Percentiles rank a stretch among this genome's conserved stretches.
These are phyloP conservation scores for Phytopythium helicoides DNA, from an alignment of 352 stramenopile species.

Conservation along the genomic window DNA sequence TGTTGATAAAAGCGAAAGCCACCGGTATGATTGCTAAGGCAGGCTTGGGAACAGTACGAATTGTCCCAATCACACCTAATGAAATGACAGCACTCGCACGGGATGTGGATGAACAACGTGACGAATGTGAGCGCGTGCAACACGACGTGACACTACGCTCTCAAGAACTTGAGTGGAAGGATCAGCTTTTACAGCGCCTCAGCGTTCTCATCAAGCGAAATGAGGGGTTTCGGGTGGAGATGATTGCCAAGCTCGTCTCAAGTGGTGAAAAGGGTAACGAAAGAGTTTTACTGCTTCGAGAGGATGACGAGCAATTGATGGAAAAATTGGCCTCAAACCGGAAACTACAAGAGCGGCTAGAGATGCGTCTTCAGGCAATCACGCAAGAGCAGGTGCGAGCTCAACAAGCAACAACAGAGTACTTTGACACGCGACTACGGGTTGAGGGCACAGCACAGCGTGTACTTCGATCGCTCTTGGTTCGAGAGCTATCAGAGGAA, in stretches of 20 bases:
- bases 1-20: conserved; percentile 56
- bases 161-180: conserved; percentile 56
- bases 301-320: conserved; percentile 54
- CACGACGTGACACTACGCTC: conserved; percentile 30
- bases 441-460: conserved; percentile 56
- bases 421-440: conserved; percentile 56
- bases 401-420: conserved; percentile 32
- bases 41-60: conserved; percentile 61
- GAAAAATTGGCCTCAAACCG: conserved; percentile 28
- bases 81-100: conserved; percentile 40
- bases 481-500: conserved; percentile 43
- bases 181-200: conserved; percentile 61
- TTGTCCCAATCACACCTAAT: conserved; percentile 46
- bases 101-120: conserved; percentile 44
- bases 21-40: conserved; percentile 75
- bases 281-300: conserved; percentile 45
- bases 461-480: conserved; percentile 35
- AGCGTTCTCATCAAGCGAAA: conserved; percentile 73
- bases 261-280: conserved; percentile 55
- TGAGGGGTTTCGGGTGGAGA: conserved; percentile 49
- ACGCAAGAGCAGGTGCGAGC: conserved; percentile 33
- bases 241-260: conserved; percentile 29
- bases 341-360: conserved; percentile 25
- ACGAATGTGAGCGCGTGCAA: conserved; percentile 40
- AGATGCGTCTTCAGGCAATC: conserved; percentile 24